A percentile compares a stretch with the other conserved stretches of the same genome.
Conservation (phyloP, 768 basidiomycete genomes). For the Xerocomellus dryophilus region DNA sequence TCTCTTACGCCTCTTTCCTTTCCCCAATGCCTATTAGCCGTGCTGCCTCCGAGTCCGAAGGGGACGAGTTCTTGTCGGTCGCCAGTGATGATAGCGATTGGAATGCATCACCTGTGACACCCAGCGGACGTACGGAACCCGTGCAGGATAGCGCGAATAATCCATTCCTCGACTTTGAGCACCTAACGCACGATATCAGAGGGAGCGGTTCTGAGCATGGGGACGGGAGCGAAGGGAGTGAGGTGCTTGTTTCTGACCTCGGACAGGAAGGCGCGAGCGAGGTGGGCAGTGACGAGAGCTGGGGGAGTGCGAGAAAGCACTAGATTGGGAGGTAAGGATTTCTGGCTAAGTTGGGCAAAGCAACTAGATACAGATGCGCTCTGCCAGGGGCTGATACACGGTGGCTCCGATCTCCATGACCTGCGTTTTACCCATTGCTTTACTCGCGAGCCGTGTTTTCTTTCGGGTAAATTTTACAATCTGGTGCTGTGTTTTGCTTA, state of each 20-base stretch:
- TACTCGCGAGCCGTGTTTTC: not conserved
- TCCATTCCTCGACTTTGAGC: slow-evolving; percentile 26
- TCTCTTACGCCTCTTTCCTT: slow-evolving; percentile 25
- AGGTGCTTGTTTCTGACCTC: slow-evolving; percentile 11
- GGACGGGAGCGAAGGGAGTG: slow-evolving; percentile 20
- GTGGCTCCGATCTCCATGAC: not conserved
- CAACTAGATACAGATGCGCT: not conserved
- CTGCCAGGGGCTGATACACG: not conserved
- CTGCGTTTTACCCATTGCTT: not conserved
- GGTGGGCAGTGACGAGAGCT: slow-evolving; percentile 23
- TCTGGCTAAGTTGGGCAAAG: not conserved
- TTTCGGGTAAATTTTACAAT: not conserved
- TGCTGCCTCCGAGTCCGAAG: slow-evolving; percentile 20
- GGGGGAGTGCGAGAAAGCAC: slow-evolving; percentile 24
- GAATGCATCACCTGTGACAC: not conserved
- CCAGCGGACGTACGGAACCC: not conserved
- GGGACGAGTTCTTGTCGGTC: slow-evolving; percentile 26
- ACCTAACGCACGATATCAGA: not conserved
- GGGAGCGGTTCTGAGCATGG: not conserved
- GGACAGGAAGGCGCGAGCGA: slow-evolving; percentile 19
- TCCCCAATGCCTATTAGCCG: slow-evolving; percentile 23
- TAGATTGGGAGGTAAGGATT: not conserved
- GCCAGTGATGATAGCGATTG: slow-evolving; percentile 20
- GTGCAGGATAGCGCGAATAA: slow-evolving; percentile 13
- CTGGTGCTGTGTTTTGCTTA: not conserved